phyloP scores from a whole-genome alignment of 257 asterid species.

The Nicotiana benthamiana region DNA sequence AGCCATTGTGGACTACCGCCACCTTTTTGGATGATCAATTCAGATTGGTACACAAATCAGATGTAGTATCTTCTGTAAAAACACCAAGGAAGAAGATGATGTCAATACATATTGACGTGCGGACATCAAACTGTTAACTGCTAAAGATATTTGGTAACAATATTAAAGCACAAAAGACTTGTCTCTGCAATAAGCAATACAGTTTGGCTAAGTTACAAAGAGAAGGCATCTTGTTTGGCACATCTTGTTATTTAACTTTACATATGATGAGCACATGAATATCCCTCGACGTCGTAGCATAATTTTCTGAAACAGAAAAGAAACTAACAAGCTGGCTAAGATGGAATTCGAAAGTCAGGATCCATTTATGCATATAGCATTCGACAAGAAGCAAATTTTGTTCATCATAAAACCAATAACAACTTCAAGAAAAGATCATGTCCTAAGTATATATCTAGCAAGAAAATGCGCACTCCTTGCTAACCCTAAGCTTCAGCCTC shows the following conservation, averaged over 20 bases:
- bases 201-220: background rate
- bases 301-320: background rate
- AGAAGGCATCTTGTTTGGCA: background rate
- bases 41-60: background rate
- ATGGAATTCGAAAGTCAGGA: background rate
- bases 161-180: background rate
- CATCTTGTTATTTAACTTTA: background rate
- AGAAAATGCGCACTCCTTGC: background rate
- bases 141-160: background rate
- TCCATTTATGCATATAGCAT: background rate
- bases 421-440: background rate
- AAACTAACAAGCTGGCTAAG: background rate
- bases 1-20: background rate
- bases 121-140: background rate
- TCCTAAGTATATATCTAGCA: background rate
- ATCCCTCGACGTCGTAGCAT: background rate
- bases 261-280: background rate
- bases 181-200: background rate
- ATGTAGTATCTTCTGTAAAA: conserved; percentile 4
- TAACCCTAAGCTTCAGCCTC: background rate
- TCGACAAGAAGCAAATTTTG: background rate
- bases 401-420: background rate
- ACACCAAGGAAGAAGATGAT: background rate
- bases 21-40: background rate
- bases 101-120: background rate